Percentiles rank a stretch among this genome's conserved stretches.
These are phyloP conservation scores for Aureobasidium mangrovei DNA, from an alignment of 2,329 filamentous ascomycete genomes.

Conservation along the genomic window DNA sequence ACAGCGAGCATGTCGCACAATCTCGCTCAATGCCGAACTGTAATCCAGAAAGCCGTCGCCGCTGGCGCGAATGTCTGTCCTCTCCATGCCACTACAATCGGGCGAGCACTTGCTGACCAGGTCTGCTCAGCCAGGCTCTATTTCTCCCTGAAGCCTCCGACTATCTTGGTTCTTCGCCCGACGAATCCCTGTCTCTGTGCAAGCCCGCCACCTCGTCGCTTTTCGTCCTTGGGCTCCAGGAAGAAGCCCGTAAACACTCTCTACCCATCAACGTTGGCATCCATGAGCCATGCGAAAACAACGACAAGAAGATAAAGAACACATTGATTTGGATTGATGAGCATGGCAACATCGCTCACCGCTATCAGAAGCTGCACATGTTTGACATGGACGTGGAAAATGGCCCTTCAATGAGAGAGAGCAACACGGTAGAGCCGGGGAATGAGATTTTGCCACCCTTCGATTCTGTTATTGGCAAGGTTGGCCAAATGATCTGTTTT, in stretches of 20 bases:
- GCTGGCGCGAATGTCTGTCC: slow-evolving; percentile 66
- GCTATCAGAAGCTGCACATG: slow-evolving; percentile 84
- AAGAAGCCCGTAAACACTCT: slow-evolving; percentile 53
- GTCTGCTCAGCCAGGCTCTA: slow-evolving; percentile 48
- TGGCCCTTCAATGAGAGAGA: slow-evolving; percentile 54
- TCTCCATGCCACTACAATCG: slow-evolving; percentile 11
- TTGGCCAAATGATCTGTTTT: slow-evolving; percentile 82
- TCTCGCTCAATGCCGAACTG: slow-evolving; percentile 63
- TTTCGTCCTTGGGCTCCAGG: slow-evolving; percentile 68
- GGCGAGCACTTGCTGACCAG: slow-evolving; percentile 1
- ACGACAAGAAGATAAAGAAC: slow-evolving; percentile 50
- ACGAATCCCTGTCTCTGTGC: slow-evolving; percentile 63
- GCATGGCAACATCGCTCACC: slow-evolving; percentile 48
- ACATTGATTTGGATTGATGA: slow-evolving; percentile 59
- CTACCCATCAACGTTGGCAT: slow-evolving; percentile 80
- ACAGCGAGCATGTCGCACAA: slow-evolving; percentile 71
- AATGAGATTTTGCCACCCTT: slow-evolving; percentile 58
- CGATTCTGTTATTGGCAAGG: slow-evolving; percentile 60
- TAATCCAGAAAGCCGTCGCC: slow-evolving; percentile 63
- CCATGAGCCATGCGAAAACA: slow-evolving; percentile 58
- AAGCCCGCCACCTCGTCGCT: slow-evolving; percentile 55
- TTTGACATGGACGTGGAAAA: slow-evolving; percentile 67
- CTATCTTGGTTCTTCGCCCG: slow-evolving; percentile 65
- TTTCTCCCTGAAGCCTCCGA: slow-evolving; percentile 90
- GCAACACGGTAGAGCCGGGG: slow-evolving; percentile 61